These are phyloP conservation scores for Solanum aculeatissimum DNA, from an alignment of 305 asterid genomes.

Conservation along the genomic window DNA sequence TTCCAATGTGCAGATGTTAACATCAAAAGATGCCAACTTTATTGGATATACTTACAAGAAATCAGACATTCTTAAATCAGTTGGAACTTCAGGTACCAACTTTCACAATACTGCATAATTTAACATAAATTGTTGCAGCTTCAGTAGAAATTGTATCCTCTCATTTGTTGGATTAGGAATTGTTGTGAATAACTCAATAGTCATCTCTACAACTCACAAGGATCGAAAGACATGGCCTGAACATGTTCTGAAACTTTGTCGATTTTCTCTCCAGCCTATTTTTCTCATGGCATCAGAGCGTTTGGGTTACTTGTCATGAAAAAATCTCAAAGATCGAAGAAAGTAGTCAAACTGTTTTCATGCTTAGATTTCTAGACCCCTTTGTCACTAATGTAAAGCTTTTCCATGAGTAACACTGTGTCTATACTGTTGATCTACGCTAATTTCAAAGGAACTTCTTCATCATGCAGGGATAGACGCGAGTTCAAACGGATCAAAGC, in stretches of 20 bases:
- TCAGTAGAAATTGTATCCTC: not conserved
- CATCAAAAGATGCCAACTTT: slow-evolving; percentile 88
- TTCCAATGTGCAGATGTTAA: slow-evolving; percentile 61
- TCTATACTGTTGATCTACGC: not conserved
- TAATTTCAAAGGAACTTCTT: not conserved
- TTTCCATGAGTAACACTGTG: not conserved
- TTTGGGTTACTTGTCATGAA: not conserved
- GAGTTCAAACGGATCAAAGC: slow-evolving; percentile 42
- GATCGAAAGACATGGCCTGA: not conserved
- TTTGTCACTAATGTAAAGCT: not conserved
- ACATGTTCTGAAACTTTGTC: not conserved
- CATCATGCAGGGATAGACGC: slow-evolving; percentile 40
- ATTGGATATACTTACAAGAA: slow-evolving; percentile 96
- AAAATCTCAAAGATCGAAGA: not conserved
- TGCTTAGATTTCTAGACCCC: not conserved
- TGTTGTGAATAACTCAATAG: not conserved
- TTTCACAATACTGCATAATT: not conserved
- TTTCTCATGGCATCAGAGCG: not conserved
- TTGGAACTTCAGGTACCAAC: slow-evolving; percentile 61
- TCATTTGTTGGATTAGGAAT: not conserved
- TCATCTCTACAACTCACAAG: not conserved
- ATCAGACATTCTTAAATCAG: slow-evolving; percentile 73
- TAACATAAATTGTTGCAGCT: not conserved
- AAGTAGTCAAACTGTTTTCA: not conserved
- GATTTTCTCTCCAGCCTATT: not conserved